These are phyloP conservation scores for Eucalyptus curtisii DNA, from an alignment of 345 rosid genomes.

Conservation along the genomic window DNA sequence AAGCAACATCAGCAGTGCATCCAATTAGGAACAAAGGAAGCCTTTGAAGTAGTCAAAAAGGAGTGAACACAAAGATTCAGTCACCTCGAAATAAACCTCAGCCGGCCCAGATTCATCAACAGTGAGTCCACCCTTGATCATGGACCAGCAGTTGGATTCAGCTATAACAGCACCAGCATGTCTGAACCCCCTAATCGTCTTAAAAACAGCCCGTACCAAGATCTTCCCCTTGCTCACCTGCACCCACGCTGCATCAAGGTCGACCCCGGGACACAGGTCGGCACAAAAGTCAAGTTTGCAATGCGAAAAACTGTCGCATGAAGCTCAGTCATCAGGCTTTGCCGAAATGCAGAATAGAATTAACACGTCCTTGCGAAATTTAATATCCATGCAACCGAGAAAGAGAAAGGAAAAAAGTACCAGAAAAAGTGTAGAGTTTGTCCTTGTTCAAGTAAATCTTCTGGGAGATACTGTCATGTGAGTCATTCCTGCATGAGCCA, in stretches of 20 bases:
- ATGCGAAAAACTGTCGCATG: rapidly evolving
- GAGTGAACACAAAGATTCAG: not conserved
- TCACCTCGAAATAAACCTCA: slow-evolving; percentile 61
- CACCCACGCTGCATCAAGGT: slow-evolving; percentile 51
- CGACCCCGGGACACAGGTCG: too few relatives aligned
- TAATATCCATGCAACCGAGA: not conserved
- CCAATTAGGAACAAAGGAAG: not conserved
- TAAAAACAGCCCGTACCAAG: slow-evolving; percentile 31
- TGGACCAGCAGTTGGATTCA: slow-evolving; percentile 69
- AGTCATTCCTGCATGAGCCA: slow-evolving; percentile 28
- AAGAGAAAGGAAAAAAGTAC: slow-evolving; percentile 3
- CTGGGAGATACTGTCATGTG: slow-evolving; percentile 40
- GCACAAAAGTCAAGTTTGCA: not conserved
- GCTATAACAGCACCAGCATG: slow-evolving; percentile 45
- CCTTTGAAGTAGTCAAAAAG: not conserved
- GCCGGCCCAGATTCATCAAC: slow-evolving; percentile 46
- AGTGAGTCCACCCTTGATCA: slow-evolving; percentile 82
- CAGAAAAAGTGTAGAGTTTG: slow-evolving; percentile 53
- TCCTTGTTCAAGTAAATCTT: slow-evolving; percentile 24
- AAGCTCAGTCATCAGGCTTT: not conserved
- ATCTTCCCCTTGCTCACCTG: slow-evolving; percentile 33
- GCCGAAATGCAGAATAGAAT: not conserved
- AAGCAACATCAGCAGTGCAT: not conserved
- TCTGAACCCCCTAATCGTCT: slow-evolving; percentile 14
- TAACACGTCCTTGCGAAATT: not conserved